Evolutionary conservation across 495 filamentous ascomycete genomes (phyloP).

Genomic region (Talaromyces nanjingensis): DNA sequence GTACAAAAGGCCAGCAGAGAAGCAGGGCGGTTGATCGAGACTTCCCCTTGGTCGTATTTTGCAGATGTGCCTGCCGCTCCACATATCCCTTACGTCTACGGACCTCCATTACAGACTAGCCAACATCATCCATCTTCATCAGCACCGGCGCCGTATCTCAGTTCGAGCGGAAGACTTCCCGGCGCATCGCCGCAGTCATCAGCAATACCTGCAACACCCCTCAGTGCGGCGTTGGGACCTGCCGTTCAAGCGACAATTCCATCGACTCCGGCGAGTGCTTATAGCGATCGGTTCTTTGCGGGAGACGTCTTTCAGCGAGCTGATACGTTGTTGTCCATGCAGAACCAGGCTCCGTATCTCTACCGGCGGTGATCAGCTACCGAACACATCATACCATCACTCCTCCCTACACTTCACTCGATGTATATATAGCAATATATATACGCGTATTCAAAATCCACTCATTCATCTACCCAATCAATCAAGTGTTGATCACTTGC

Average conservation of each 20-base stretch:
- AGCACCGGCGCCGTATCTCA: constrained; percentile 13
- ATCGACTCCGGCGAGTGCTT: constrained; percentile 65
- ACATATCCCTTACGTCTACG: constrained; percentile 28
- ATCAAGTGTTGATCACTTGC: neutral
- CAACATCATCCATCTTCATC: constrained; percentile 30
- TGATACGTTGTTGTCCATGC: constrained; percentile 60
- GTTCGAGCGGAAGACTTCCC: constrained; percentile 7
- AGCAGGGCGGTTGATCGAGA: constrained; percentile 62
- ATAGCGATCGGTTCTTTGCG: constrained; percentile 55
- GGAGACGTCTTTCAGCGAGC: constrained; percentile 71
- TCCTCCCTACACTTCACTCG: neutral
- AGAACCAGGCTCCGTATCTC: constrained; percentile 36
- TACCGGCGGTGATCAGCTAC: constrained; percentile 23
- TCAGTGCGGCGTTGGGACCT: constrained; percentile 80
- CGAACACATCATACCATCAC: neutral
- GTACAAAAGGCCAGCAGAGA: constrained; percentile 72
- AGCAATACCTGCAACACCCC: constrained; percentile 56
- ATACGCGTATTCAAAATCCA: neutral
- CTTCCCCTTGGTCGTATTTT: constrained; percentile 66
- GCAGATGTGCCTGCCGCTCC: constrained; percentile 28
- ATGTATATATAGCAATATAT: neutral
- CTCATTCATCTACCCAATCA: neutral
- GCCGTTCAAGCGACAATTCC: constrained; percentile 87
- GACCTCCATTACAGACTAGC: constrained; percentile 29
- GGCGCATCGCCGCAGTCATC: constrained; percentile 34